phyloP scores from a whole-genome alignment of 305 asterid species.

The Rubia occidens region DNA sequence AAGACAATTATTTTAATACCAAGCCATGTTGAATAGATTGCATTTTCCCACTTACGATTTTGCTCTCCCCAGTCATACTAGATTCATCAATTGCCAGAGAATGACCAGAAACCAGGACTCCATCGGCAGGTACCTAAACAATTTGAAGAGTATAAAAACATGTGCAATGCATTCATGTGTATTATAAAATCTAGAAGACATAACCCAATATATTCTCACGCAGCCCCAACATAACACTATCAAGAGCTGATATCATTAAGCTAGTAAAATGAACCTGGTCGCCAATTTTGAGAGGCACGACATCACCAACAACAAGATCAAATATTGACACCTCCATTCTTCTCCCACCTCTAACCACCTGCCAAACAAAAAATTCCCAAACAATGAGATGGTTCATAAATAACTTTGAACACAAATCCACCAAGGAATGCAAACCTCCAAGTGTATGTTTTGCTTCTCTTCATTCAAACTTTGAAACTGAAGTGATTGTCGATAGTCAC shows the following conservation, averaged over 20 bases:
- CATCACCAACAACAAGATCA: conserved; percentile 87
- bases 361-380: conserved; percentile 20
- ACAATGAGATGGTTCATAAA: conserved; percentile 14
- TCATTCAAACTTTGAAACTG: conserved; percentile 93
- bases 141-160: conserved; percentile 10
- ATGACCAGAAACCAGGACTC: conserved; percentile 64
- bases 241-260: background rate
- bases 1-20: background rate
- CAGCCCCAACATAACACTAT: background rate
- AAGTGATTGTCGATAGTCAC: conserved; percentile 93
- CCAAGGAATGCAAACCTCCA: conserved; percentile 47
- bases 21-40: conserved; percentile 1
- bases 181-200: conserved; percentile 20
- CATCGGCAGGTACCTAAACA: conserved; percentile 90
- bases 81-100: conserved; percentile 92
- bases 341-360: conserved; percentile 86
- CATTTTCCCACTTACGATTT: conserved; percentile 48
- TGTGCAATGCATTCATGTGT: conserved; percentile 37
- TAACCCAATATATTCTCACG: background rate
- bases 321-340: conserved; percentile 71
- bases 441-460: conserved; percentile 91
- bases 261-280: conserved; percentile 58
- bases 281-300: conserved; percentile 90
- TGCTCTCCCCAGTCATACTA: conserved; percentile 98
- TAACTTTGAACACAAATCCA: background rate